A percentile compares a stretch with the other conserved stretches of the same genome.
Conservation (phyloP, 2,329 filamentous ascomycete genomes). For the Colletotrichum acutatum region DNA sequence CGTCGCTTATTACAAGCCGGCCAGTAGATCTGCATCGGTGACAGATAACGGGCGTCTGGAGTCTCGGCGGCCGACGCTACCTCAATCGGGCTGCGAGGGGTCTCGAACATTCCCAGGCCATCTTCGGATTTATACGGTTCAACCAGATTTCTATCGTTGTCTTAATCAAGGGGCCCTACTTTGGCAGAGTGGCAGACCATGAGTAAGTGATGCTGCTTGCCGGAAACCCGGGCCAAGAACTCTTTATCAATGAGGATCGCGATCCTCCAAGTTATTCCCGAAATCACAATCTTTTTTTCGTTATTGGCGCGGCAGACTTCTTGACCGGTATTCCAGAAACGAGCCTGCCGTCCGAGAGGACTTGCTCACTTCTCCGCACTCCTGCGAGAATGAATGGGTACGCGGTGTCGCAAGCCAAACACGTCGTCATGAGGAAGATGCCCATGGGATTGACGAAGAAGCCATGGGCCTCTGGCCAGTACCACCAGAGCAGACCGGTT, state of each 20-base stretch:
- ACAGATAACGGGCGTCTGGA: neutral
- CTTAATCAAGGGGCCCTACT: neutral
- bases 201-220: neutral
- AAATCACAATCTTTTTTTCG: neutral
- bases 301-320: neutral
- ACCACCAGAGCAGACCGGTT: conserved; percentile 56
- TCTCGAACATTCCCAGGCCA: neutral
- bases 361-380: neutral
- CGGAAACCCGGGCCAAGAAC: neutral
- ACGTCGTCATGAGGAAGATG: neutral
- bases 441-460: neutral
- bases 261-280: neutral
- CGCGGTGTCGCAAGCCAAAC: neutral
- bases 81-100: neutral
- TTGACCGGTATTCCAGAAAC: neutral
- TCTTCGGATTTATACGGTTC: too few species aligned
- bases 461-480: conserved; percentile 48
- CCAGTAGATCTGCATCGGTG: neutral
- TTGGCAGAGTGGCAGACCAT: neutral
- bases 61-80: neutral
- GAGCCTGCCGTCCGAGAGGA: neutral
- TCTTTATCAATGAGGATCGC: neutral
- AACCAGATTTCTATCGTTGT: too few species aligned
- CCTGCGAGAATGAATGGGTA: neutral
- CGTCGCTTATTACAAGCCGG: too few species aligned